Base-by-base conservation (phyloP, 805 yeast species). In the Kazachstania kunashirensis region DNA sequence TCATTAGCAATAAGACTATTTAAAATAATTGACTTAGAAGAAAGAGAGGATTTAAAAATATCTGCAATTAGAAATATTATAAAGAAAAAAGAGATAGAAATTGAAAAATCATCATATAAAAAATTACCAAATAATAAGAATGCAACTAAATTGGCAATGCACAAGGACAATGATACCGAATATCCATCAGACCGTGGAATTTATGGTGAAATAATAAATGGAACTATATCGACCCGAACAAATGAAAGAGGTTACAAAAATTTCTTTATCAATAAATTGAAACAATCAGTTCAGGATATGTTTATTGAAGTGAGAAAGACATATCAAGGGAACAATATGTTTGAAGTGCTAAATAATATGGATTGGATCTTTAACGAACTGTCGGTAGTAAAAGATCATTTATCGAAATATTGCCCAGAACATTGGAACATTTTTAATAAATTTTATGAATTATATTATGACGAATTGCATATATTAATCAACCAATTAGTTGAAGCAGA, bases 311-410 rank as follows among this genome's bases (percentile, higher is more conserved):
- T 70, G 66, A 48, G 73, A 69, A 40, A 69, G 69, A 40, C 78
- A 67, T 52, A 62, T 59, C 18, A 73, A 69, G 61, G 56, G 14
- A 66, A 61, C 15, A 63, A 53, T 30, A 68, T 68, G 26, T 74
- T 77, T 58, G 68, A 67, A 13, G 75, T 85, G 1, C 66, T 83
- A 39, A 79, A 79, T 27, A 76, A 82, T 46, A 61, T 88, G 38
- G 79, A 77, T 39, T 89, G 96, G 88, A 71, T 86, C 14, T 84
- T 80, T 55, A 79, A 80, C 46, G 96, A 89, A 49, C 61, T 92
- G 38, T 59, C 70, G 21, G 71, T 79, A 39, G 84, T 82, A 4
- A 70, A 74, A 39, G 70, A 71, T 16, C 76, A 76, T 21, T 61
- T 84, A 17, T 57, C 66, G 2, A 65, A 64, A 11, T 68, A 78